phyloP scores from a whole-genome alignment of 176 grass and related monocot species.

The Zea luxurians region DNA sequence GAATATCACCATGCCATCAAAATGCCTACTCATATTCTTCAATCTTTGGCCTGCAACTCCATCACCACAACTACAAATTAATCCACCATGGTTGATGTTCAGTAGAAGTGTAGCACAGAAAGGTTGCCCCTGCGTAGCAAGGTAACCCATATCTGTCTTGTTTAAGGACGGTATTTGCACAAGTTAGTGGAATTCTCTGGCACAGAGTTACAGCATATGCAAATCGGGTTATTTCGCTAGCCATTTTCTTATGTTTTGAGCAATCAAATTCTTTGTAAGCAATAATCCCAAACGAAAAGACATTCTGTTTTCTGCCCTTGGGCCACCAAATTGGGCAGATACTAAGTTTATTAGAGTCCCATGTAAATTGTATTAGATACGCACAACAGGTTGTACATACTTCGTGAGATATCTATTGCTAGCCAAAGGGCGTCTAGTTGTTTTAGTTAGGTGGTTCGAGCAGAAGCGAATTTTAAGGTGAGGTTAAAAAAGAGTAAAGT shows the following conservation, averaged over 20 bases:
- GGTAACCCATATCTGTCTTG: background rate
- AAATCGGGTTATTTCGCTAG: background rate
- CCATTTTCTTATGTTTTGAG: background rate
- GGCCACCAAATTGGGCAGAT: background rate
- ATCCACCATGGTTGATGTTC: background rate
- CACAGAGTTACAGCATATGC: background rate
- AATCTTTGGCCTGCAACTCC: background rate
- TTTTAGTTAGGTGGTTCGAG: no score
- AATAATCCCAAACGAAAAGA: background rate
- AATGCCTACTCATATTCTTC: background rate
- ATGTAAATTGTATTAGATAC: background rate
- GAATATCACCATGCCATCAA: background rate
- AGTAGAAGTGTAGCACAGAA: background rate
- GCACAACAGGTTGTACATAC: background rate
- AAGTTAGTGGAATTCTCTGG: background rate
- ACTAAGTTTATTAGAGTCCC: background rate
- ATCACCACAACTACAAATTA: background rate
- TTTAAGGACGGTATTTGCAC: background rate
- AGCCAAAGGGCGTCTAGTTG: no score
- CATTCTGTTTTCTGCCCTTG: background rate
- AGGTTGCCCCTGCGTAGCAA: background rate
- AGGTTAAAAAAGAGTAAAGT: no score
- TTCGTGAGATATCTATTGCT: background rate
- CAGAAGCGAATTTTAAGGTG: no score
- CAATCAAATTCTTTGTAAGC: background rate